Conservation (phyloP, 345 rosid genomes). For the Eucalyptus guilfoylei region DNA sequence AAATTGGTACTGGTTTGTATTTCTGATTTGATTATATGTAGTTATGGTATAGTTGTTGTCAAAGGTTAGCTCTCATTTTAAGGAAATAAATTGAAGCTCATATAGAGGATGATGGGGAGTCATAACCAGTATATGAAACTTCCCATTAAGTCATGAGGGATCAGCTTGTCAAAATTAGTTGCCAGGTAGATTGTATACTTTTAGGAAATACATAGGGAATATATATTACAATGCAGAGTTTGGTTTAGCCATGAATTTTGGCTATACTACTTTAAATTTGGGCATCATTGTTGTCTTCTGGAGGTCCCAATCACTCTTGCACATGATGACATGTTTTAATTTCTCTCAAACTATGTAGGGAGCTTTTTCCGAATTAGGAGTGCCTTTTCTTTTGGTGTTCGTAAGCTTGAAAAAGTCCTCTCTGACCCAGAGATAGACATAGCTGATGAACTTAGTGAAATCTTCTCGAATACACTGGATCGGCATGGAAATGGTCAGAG, state of each 20-base stretch:
- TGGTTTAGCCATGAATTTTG: not conserved
- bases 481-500: conserved; percentile 73
- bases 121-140: not conserved
- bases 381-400: conserved; percentile 87
- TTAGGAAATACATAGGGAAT: not conserved
- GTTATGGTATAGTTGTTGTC: not conserved
- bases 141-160: not conserved
- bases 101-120: not conserved
- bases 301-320: not conserved
- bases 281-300: not conserved
- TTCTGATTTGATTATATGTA: not conserved
- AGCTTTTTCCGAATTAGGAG: conserved; percentile 76
- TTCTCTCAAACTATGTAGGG: conserved; percentile 23
- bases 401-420: conserved; percentile 62
- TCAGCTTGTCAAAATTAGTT: not conserved
- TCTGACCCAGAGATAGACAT: conserved; percentile 42
- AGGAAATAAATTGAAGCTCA: not conserved
- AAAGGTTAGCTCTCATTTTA: not conserved
- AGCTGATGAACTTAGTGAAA: conserved; percentile 44
- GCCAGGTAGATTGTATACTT: not conserved
- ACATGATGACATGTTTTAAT: not conserved
- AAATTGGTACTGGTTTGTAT: not conserved
- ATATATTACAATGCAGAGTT: not conserved
- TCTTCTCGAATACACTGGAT: conserved; percentile 64
- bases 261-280: not conserved